phyloP scores from a whole-genome alignment of 371 early-diverging fungal genomes.

The Actinomortierella ambigua region DNA sequence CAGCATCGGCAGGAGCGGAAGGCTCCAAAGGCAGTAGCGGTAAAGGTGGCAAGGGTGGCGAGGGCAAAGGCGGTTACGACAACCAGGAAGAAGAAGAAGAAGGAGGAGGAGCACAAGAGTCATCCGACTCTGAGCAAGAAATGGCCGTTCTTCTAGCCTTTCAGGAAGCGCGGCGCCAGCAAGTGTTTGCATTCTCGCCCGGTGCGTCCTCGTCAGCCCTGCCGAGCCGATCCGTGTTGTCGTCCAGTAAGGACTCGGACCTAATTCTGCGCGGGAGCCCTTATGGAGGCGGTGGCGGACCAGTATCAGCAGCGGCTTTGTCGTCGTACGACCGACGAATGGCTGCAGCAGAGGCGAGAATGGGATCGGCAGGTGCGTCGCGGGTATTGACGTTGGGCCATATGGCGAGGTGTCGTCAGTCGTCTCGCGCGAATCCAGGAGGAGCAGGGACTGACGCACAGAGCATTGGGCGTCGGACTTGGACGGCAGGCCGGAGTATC shows the following conservation, averaged over 20 bases:
- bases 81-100: constrained; percentile 17
- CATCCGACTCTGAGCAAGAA: constrained; percentile 24
- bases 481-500: constrained; percentile 44
- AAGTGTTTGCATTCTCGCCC: constrained; percentile 24
- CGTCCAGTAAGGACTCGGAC: constrained; percentile 7
- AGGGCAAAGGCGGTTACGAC: neutral
- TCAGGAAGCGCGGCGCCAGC: constrained; percentile 36
- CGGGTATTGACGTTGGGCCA: constrained; percentile 28
- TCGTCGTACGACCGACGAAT: constrained; percentile 25
- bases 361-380: constrained; percentile 12
- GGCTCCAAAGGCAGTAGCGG: constrained; percentile 1
- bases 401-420: constrained; percentile 15
- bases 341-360: constrained; percentile 12
- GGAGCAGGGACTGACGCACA: constrained; percentile 12
- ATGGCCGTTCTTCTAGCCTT: constrained; percentile 40
- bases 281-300: constrained; percentile 28
- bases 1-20: neutral
- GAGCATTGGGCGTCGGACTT: constrained; percentile 36
- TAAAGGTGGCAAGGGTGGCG: neutral
- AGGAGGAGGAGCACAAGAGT: constrained; percentile 9
- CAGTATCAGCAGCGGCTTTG: constrained; percentile 6
- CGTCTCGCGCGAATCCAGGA: constrained; percentile 1
- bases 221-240: constrained; percentile 16
- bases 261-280: constrained; percentile 7
- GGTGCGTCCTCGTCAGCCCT: constrained; percentile 18